A percentile compares a stretch with the other conserved stretches of the same genome.
phyloP scores from a whole-genome alignment of 192 early-diverging fungal genomes.

The Rhizoclosmatium sp. region DNA sequence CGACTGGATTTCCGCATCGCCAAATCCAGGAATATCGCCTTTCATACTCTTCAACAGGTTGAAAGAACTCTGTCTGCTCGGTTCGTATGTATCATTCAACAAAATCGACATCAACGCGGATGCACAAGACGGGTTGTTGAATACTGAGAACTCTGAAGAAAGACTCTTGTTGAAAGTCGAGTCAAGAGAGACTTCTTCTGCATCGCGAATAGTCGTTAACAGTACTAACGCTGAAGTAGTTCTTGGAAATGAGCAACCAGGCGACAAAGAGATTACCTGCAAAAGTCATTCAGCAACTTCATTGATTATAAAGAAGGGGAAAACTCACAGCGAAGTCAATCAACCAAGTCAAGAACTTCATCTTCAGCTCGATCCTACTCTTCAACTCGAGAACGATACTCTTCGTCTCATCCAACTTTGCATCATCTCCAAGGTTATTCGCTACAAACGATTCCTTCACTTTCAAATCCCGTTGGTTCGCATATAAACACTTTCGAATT shows the following conservation, averaged over 20 bases:
- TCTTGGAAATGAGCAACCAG: constrained; percentile 77
- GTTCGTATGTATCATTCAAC: constrained; percentile 67
- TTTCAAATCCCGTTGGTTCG: constrained; percentile 44
- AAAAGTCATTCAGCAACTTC: constrained; percentile 9
- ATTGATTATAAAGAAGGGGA: not conserved
- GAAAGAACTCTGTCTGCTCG: constrained; percentile 77
- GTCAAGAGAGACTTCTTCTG: constrained; percentile 45
- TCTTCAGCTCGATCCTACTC: constrained; percentile 53
- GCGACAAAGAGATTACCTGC: constrained; percentile 67
- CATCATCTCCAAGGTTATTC: not conserved
- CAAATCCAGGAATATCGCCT: constrained; percentile 61
- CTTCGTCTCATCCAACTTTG: constrained; percentile 1
- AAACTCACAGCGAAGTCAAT: constrained; percentile 55
- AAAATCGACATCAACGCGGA: constrained; percentile 36
- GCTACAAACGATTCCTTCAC: constrained; percentile 37
- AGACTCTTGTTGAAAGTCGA: constrained; percentile 22
- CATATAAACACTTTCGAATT: constrained; percentile 49
- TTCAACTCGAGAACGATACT: constrained; percentile 36
- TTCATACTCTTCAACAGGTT: constrained; percentile 76
- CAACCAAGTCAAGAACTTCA: constrained; percentile 69
- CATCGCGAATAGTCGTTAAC: constrained; percentile 49
- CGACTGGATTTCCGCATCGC: constrained; percentile 51
- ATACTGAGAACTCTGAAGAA: constrained; percentile 3
- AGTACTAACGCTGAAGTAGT: constrained; percentile 67
- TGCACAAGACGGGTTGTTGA: constrained; percentile 16